These are phyloP conservation scores for Tubosaeta sp. DNA, from an alignment of 768 basidiomycete genomes.

Conservation along the genomic window DNA sequence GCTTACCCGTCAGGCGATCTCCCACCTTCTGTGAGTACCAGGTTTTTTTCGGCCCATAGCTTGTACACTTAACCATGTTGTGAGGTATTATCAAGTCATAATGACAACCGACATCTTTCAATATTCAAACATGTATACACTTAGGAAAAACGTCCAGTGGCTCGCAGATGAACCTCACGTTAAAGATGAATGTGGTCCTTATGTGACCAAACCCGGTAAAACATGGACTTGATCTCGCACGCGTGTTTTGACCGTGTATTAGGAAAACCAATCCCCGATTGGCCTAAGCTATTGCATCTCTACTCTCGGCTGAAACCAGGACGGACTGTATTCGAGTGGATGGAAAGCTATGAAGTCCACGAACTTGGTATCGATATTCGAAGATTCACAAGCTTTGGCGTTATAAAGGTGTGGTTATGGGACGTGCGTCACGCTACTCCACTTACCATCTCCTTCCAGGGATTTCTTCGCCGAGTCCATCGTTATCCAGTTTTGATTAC, in stretches of 20 bases:
- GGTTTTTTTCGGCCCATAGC: neutral
- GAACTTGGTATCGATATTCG: slow-evolving; percentile 80
- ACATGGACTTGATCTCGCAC: neutral
- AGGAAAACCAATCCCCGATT: slow-evolving; percentile 68
- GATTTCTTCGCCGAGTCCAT: slow-evolving; percentile 89
- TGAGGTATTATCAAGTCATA: slow-evolving; percentile 93
- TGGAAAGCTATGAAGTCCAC: slow-evolving; percentile 68
- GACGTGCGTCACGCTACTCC: neutral
- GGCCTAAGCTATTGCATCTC: slow-evolving; percentile 81
- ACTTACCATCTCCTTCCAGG: slow-evolving; percentile 37
- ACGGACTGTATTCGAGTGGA: slow-evolving; percentile 84
- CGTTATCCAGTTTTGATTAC: slow-evolving; percentile 81
- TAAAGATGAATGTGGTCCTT: slow-evolving; percentile 86
- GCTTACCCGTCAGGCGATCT: slow-evolving; percentile 80
- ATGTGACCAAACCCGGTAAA: slow-evolving; percentile 75
- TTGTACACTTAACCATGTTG: slow-evolving; percentile 3
- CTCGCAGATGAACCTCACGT: slow-evolving; percentile 83
- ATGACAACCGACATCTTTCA: slow-evolving; percentile 98
- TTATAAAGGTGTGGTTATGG: slow-evolving; percentile 71
- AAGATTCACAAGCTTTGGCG: slow-evolving; percentile 94
- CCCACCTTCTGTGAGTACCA: slow-evolving; percentile 77
- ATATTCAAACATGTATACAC: slow-evolving; percentile 95
- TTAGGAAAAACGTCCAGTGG: slow-evolving; percentile 82
- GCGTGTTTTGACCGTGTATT: slow-evolving; percentile 1
- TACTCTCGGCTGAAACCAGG: slow-evolving; percentile 86